These are phyloP conservation scores for Plasmodium knowlesi DNA, from an alignment of 169 alveolate species.

Conservation along the genomic window DNA sequence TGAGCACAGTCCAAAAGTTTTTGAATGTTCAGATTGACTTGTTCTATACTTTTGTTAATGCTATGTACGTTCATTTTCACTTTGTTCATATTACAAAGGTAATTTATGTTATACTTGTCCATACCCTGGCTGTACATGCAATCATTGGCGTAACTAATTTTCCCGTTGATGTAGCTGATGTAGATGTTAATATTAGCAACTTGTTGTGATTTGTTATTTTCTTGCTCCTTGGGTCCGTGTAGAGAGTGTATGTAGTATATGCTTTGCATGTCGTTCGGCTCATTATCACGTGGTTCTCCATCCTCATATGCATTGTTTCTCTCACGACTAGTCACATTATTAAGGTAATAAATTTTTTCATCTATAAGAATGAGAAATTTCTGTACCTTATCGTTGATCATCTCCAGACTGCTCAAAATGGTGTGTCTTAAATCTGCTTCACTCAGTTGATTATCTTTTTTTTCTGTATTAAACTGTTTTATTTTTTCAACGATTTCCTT, in stretches of 20 bases:
- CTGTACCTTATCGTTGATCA: conserved; percentile 2
- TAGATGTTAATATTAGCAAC: not conserved
- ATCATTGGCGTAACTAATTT: conserved; percentile 1
- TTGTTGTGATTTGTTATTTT: not conserved
- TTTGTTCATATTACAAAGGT: conserved; percentile 16
- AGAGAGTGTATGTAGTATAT: not conserved
- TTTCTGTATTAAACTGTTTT: conserved; percentile 34
- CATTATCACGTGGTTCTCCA: not conserved
- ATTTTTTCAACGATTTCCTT: conserved; percentile 26
- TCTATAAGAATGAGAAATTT: not conserved
- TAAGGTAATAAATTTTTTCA: conserved; percentile 39
- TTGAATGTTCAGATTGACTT: conserved; percentile 16
- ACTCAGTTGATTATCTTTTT: not conserved
- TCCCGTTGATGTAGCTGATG: conserved; percentile 16
- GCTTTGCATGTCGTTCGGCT: not conserved
- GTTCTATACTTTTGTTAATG: conserved; percentile 17
- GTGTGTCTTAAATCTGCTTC: not conserved
- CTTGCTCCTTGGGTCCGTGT: not conserved
- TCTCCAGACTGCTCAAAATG: conserved; percentile 4
- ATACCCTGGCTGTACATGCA: not conserved
- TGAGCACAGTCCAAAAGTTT: not conserved
- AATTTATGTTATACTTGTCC: conserved; percentile 14
- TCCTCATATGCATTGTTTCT: not conserved
- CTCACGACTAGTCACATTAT: conserved; percentile 10
- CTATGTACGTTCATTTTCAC: not conserved